phyloP scores from a whole-genome alignment of 768 basidiomycete genomes.

The Trametes cinnabarina region DNA sequence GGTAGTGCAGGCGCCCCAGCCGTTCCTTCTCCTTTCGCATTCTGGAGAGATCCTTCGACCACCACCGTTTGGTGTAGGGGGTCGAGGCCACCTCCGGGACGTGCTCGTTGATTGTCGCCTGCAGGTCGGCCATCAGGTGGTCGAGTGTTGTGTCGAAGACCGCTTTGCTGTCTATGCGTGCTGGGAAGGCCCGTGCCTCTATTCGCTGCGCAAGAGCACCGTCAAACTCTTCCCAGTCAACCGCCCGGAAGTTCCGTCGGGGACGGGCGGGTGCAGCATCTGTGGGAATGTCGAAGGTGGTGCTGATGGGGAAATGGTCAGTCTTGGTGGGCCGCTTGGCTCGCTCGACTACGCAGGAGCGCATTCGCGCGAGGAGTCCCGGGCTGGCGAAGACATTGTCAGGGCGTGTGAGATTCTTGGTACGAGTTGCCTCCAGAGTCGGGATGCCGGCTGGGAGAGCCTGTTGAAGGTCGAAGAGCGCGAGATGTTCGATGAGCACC shows the following conservation, averaged over 20 bases:
- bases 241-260: slow-evolving; percentile 28
- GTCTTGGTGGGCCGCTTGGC: slow-evolving; percentile 24
- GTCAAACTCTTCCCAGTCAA: slow-evolving; percentile 34
- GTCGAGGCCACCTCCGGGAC: slow-evolving; percentile 22
- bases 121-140: slow-evolving; percentile 20
- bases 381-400: slow-evolving; percentile 44
- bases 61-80: slow-evolving; percentile 35
- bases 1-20: slow-evolving; percentile 14
- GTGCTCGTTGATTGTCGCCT: slow-evolving; percentile 14
- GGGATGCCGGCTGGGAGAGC: slow-evolving; percentile 33
- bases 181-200: not conserved
- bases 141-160: slow-evolving; percentile 7
- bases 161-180: not conserved
- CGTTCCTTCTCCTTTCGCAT: slow-evolving; percentile 18
- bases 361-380: slow-evolving; percentile 19
- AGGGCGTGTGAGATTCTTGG: slow-evolving; percentile 37
- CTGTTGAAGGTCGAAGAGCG: slow-evolving; percentile 32
- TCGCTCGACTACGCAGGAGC: slow-evolving; percentile 29
- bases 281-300: slow-evolving; percentile 24
- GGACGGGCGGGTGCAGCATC: not conserved
- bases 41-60: slow-evolving; percentile 28
- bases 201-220: slow-evolving; percentile 15
- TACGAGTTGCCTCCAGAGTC: slow-evolving; percentile 31
- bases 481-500: slow-evolving; percentile 29
- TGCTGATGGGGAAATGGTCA: slow-evolving; percentile 43